A percentile compares a stretch with the other conserved stretches of the same genome.
These are phyloP conservation scores for Saccharomycopsis hybrid DNA, from an alignment of 1,139 yeast genomes.

Conservation along the genomic window DNA sequence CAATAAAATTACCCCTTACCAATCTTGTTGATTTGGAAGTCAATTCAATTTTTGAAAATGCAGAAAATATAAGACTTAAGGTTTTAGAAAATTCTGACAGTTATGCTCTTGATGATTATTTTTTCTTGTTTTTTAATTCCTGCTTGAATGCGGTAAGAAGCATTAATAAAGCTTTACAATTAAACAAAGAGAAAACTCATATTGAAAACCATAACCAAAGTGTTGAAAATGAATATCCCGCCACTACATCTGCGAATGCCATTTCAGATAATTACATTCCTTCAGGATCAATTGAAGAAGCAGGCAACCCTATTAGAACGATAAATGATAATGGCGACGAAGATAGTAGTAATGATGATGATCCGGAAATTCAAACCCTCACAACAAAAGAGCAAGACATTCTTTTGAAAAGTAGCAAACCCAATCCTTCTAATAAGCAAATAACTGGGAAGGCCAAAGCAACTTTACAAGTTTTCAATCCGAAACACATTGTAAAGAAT, in stretches of 20 bases:
- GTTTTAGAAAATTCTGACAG: constrained; percentile 46
- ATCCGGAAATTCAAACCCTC: no score
- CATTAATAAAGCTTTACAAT: constrained; percentile 22
- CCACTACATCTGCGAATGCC: neutral
- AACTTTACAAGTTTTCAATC: constrained; percentile 23
- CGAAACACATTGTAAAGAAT: constrained; percentile 9
- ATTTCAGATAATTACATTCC: constrained; percentile 14
- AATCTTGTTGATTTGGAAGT: constrained; percentile 60
- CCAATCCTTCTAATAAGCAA: no score
- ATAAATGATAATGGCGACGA: constrained; percentile 8
- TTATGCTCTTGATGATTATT: constrained; percentile 58
- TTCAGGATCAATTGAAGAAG: constrained; percentile 5
- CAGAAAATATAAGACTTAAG: constrained; percentile 40
- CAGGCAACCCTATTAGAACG: constrained; percentile 1
- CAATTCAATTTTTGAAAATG: constrained; percentile 42
- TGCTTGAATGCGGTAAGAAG: constrained; percentile 31
- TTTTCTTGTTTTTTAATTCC: constrained; percentile 55
- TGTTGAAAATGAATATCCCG: neutral
- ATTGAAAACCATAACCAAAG: neutral
- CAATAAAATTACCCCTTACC: constrained; percentile 67
- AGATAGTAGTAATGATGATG: constrained; percentile 2
- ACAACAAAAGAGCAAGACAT: no score
- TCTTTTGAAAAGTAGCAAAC: no score
- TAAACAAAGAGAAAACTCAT: constrained; percentile 6
- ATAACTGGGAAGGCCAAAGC: neutral